Evolutionary conservation across 2,329 filamentous ascomycete genomes (phyloP).

Genomic region (Arachnomyces sp.): DNA sequence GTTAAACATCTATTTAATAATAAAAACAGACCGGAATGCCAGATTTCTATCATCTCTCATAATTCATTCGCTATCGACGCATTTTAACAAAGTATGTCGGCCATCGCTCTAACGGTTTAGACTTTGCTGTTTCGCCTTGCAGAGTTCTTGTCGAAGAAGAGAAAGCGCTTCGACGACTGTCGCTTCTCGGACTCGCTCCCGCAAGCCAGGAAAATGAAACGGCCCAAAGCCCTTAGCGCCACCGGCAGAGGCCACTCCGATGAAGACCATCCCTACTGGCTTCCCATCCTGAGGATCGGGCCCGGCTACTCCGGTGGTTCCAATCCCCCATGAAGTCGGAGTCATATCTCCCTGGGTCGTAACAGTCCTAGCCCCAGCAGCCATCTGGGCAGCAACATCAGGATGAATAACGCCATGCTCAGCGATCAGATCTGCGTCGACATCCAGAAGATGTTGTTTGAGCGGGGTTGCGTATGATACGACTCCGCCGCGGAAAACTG

Average conservation of each 20-base stretch:
- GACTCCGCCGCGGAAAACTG: conserved; percentile 7
- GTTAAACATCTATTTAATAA: no score
- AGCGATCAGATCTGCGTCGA: conserved; percentile 5
- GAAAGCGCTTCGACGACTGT: conserved; percentile 7
- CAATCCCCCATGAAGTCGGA: conserved; percentile 6
- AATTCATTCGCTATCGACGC: no score
- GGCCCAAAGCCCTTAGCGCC: conserved; percentile 6
- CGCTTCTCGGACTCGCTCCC: conserved; percentile 6
- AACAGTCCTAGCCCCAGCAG: conserved; percentile 3
- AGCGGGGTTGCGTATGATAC: conserved; percentile 8
- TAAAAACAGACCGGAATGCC: no score
- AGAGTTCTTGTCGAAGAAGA: conserved; percentile 5
- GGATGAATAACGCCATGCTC: conserved; percentile 7
- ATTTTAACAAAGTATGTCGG: no score
- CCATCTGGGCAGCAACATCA: conserved; percentile 7
- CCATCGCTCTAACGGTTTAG: neutral
- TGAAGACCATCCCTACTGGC: conserved; percentile 8
- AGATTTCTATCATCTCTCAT: no score
- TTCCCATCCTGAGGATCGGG: conserved; percentile 8
- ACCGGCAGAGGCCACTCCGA: conserved; percentile 6
- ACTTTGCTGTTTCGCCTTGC: conserved; percentile 1
- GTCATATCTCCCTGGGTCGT: conserved; percentile 4
- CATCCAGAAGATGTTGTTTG: conserved; percentile 7
- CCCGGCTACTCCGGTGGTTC: conserved; percentile 6
- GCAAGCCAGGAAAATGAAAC: conserved; percentile 5